Evolutionary conservation across 2,329 filamentous ascomycete genomes (phyloP).

Genomic region (Clonostachys byssicola): DNA sequence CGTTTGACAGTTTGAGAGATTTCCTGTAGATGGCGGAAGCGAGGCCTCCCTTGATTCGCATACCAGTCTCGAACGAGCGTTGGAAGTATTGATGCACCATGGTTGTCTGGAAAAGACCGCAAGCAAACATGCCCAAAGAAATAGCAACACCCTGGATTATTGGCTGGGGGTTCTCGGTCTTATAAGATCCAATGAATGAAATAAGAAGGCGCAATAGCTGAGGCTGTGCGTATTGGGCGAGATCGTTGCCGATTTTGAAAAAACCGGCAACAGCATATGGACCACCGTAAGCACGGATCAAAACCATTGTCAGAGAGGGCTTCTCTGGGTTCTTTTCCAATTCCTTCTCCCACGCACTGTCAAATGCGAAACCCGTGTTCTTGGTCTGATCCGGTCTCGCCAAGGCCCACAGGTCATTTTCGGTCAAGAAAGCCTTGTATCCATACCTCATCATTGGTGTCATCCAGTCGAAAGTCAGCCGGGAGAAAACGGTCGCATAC

Average conservation of each 20-base stretch:
- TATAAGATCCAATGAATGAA: slow-evolving; percentile 76
- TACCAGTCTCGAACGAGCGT: slow-evolving; percentile 87
- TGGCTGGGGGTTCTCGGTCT: slow-evolving; percentile 57
- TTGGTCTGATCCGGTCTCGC: slow-evolving; percentile 76
- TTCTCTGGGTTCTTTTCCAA: slow-evolving; percentile 57
- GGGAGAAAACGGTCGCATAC: slow-evolving; percentile 90
- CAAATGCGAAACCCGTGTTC: slow-evolving; percentile 65
- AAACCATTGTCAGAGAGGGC: slow-evolving; percentile 74
- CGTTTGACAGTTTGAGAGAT: slow-evolving; percentile 84
- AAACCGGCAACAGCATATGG: slow-evolving; percentile 78
- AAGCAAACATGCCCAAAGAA: slow-evolving; percentile 85
- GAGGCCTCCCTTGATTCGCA: slow-evolving; percentile 90
- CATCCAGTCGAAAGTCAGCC: slow-evolving; percentile 97
- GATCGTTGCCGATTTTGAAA: slow-evolving; percentile 87
- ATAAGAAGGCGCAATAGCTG: slow-evolving; percentile 86
- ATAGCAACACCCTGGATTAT: slow-evolving; percentile 82
- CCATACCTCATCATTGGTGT: slow-evolving; percentile 95
- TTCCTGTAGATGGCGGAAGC: slow-evolving; percentile 92
- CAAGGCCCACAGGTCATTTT: slow-evolving; percentile 94
- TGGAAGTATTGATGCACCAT: slow-evolving; percentile 98
- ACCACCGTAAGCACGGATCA: slow-evolving; percentile 79
- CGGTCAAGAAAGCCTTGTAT: slow-evolving; percentile 86
- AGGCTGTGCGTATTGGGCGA: slow-evolving; percentile 83
- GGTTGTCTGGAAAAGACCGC: slow-evolving; percentile 81
- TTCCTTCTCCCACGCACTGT: slow-evolving; percentile 73